Percentiles rank a stretch among this genome's conserved stretches.
Evolutionary conservation across 2,329 filamentous ascomycete species (phyloP).

Genomic region (Madurella mycetomatis): DNA sequence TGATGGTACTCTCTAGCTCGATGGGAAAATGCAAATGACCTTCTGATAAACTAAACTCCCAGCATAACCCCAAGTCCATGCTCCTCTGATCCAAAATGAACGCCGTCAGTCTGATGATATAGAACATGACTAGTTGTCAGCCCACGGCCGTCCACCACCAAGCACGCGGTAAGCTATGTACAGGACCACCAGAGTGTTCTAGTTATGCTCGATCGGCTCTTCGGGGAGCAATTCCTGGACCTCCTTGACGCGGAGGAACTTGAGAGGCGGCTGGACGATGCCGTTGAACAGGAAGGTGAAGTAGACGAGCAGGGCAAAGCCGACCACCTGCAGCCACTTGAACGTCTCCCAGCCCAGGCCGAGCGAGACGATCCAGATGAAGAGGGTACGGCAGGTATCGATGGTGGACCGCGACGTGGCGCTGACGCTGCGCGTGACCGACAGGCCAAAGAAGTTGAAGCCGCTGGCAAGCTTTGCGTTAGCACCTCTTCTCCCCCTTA

Average conservation of each 20-base stretch:
- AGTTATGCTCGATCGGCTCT: constrained; percentile 72
- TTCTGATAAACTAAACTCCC: neutral
- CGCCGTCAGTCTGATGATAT: neutral
- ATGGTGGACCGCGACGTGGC: constrained; percentile 94
- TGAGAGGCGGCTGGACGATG: constrained; percentile 76
- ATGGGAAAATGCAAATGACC: no score
- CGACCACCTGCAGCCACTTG: constrained; percentile 91
- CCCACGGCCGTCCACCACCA: neutral
- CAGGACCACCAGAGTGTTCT: neutral
- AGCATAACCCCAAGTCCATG: no score
- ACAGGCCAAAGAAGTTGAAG: constrained; percentile 98
- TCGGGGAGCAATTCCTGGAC: constrained; percentile 69
- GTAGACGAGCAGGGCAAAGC: constrained; percentile 87
- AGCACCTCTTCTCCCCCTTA: neutral
- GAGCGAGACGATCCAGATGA: constrained; percentile 95
- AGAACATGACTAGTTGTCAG: neutral
- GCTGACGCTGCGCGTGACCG: constrained; percentile 82
- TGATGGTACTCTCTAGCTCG: no score
- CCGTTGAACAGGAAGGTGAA: constrained; percentile 97
- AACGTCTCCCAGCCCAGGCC: constrained; percentile 94
- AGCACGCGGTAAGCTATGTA: neutral
- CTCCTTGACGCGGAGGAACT: constrained; percentile 56
- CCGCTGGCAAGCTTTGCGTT: constrained; percentile 51
- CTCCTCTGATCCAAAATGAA: neutral
- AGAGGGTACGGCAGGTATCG: constrained; percentile 93